Evolutionary conservation across 164 flowering plant genomes (phyloP), one percentile per base, ranked within the genome.

Genomic region (Hamamelis virginiana): DNA sequence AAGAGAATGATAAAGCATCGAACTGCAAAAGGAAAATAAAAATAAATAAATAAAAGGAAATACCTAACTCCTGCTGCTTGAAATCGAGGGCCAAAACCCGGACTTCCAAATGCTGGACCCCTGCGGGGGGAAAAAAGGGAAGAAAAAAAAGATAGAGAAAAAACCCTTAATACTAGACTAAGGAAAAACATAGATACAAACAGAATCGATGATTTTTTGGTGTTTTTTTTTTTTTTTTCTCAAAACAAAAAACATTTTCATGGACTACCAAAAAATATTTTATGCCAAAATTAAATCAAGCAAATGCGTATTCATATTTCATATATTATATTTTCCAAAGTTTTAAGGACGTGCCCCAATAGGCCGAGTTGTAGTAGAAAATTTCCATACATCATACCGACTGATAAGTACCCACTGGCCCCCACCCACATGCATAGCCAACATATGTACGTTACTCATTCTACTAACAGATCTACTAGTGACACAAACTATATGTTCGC

Each of bases 31-130:
- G 25, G 15, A 67, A n/a, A 22, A 28, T 26, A 5, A 64, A 6
- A 15, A n/a, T n/a, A n/a, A n/a, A n/a, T n/a, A n/a, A n/a, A n/a
- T n/a, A n/a, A n/a, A n/a, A n/a, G n/a, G n/a, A 41, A 22, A 23
- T 23, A 94, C 98, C 98, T 89, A 59, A 76, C 58, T 26, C 81
- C 88, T 16, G 90, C 88, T 61, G 77, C 71, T 75, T 82, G 88
- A 73, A 88, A 78, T 52, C 85, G 83, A 73, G 94, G 90, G 41
- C 93, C 95, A 76, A 84, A 75, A 62, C 91, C 91, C 45, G 96
- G 91, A 64, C 89, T 92, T 60, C 94, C 97, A 80, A 77, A 85
- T 59, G 89, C 75, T 64, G 97, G 89, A 70, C 75, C 77, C 81
- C 95, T 90, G 76, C n/a, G n/a, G n/a, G n/a, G n/a, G n/a, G n/a